Conservation (phyloP, 1,284 basidiomycete genomes). For the Melanopsichium pennsylvanicum region DNA sequence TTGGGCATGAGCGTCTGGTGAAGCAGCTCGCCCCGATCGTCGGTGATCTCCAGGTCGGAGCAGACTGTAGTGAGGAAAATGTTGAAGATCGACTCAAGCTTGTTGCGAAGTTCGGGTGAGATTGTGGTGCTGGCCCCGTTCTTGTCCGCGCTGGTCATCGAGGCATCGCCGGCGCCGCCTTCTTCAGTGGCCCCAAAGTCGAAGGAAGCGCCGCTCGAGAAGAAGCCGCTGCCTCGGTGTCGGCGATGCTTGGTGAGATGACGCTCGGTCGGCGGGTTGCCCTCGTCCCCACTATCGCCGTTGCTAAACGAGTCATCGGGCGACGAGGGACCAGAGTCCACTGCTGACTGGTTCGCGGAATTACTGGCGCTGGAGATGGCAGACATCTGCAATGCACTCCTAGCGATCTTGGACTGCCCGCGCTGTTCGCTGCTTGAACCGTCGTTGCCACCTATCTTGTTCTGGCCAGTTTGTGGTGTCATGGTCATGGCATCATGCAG, state of each 20-base stretch:
- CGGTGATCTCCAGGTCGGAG: slow-evolving; percentile 89
- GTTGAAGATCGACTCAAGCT: slow-evolving; percentile 90
- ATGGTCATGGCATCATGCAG: slow-evolving; percentile 48
- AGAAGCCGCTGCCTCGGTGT: slow-evolving; percentile 46
- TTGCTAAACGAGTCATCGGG: slow-evolving; percentile 51
- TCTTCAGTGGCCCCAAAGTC: slow-evolving; percentile 33
- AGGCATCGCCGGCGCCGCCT: slow-evolving; percentile 11
- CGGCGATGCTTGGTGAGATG: slow-evolving; percentile 41
- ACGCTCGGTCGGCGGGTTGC: slow-evolving; percentile 7
- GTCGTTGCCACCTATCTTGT: slow-evolving; percentile 3
- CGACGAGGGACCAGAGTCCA: slow-evolving; percentile 42
- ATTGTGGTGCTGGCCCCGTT: slow-evolving; percentile 19
- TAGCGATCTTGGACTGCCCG: slow-evolving; percentile 19
- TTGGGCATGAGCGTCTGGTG: slow-evolving; percentile 96
- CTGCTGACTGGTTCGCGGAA: slow-evolving; percentile 29
- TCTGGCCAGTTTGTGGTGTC: slow-evolving; percentile 22
- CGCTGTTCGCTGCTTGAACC: slow-evolving; percentile 5
- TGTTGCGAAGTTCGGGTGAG: slow-evolving; percentile 74
- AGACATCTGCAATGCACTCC: slow-evolving; percentile 46
- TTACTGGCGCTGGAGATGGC: slow-evolving; percentile 26
- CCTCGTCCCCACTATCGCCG: slow-evolving; percentile 41
- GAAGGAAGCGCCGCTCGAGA: slow-evolving; percentile 48
- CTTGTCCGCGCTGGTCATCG: slow-evolving; percentile 22
- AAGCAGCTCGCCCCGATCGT: slow-evolving; percentile 93
- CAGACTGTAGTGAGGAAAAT: slow-evolving; percentile 87